Base-by-base conservation (phyloP, 2,329 filamentous ascomycete species). In the Colletotrichum nymphaeae region DNA sequence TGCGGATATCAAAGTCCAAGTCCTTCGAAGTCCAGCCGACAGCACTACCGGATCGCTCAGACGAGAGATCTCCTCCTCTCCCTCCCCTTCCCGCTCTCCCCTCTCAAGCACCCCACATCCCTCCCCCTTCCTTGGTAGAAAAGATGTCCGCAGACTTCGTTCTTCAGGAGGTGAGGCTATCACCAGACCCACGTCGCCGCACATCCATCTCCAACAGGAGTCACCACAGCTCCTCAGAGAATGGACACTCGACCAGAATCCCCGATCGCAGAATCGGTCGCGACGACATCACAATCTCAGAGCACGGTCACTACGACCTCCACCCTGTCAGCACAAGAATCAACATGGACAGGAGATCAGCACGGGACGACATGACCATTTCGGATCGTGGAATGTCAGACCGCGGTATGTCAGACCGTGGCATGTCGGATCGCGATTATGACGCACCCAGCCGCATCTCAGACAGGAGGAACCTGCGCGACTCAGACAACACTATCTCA, bases 1-100 rank as follows among this genome's bases (percentile, higher is more conserved):
- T 77, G n/a, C 74, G 71, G 28, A 77, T 78, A 35, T 74, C 78
- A 24, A 81, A 79, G 70, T 65, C 78, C 52, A 80, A 80, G 76
- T 78, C 81, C 14, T 75, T 79, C 19, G 79, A 78, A 19, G 76
- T 74, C 26, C 74, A 71, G 14, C 42, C 71, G 37, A 53, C 55
- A 3, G 6, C 63, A 9, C 37, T 70, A 11, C 49, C 68, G 7
- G 58, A 56, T 22, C 66, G 32, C 30, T 42, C 55, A 5, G 37
- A 68, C n/a, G 60, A 62, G 19, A 32, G 55, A 0, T 24, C 66
- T 5, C 35, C 69, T 24, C 63, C 69, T 5, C 74, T 72, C 8
- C 66, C 66, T 11, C 63, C 58, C 6, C 65, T 73, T 24, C 42
- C 69, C 22, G 52, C 68, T 24, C 53, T 77, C 8, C 68, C 75